Base-by-base conservation (phyloP, 768 basidiomycete species). In the Leccinum pellstonianum region DNA sequence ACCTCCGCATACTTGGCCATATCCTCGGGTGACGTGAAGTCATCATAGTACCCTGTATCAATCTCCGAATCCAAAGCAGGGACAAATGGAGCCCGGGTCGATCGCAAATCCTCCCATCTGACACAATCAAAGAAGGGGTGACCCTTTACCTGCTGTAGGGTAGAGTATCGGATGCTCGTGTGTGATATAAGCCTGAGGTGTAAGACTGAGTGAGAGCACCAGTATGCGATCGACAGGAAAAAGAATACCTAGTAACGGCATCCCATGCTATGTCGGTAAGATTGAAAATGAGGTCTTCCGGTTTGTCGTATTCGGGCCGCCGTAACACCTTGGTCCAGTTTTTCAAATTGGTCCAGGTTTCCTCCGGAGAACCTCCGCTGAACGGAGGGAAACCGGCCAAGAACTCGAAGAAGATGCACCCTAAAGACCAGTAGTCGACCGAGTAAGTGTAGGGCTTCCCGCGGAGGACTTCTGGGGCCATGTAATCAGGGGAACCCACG, bases 1-100 rank as follows among this genome's bases (percentile, higher is more conserved):
- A 99, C 97, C 73, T 99, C 96, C 11, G 95, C 93, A 70, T 98
- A 98, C 77, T 98, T 98, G 53, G 93, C 94, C 95, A 98, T 98
- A 70, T 98, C 96, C 59, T 95, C 92, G 4, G 83, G 77, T 4
- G 84, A 88, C 2, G 88, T 88, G 72, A 95, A 95, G 71, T 94
- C 93, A 66, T 95, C 93, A 75, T 94, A 95, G 75, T 95, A 95
- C 17, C 94, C 95, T 1, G 95, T 94, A 69, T 99, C 97, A 59
- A 92, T 82, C 68, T 98, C 97, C 9, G 89, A 91, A 69, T 98
- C 95, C 35, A 98, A 82, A 10, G 93, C 88, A 27, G 97, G 97
- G 6, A 98, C 91, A 73, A 97, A 98, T 0, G 96, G 97, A 9
- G 96, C 89, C 5, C 81, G 82, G 19, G 84, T 81, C 5, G 82